phyloP scores from a whole-genome alignment of 306 rosid genomes.

The Vachellia pachyceras region DNA sequence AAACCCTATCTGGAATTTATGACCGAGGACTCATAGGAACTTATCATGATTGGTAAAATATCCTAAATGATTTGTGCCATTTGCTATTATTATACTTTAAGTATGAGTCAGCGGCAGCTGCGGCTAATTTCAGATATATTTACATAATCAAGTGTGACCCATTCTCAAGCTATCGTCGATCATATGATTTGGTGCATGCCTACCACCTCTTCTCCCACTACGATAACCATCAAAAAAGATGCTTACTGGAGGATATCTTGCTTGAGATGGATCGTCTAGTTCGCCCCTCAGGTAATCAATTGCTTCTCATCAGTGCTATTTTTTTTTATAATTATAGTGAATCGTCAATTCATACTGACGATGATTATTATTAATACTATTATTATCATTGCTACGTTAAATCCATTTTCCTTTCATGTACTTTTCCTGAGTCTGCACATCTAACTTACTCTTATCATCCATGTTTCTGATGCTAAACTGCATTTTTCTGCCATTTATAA shows the following conservation, averaged over 20 bases:
- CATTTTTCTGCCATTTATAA: background rate
- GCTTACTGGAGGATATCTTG: slow-evolving; percentile 83
- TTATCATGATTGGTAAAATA: slow-evolving; percentile 67
- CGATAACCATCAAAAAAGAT: slow-evolving; percentile 57
- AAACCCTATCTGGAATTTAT: slow-evolving; percentile 62
- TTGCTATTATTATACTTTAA: background rate
- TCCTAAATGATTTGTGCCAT: background rate
- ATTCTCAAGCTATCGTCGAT: slow-evolving; percentile 73
- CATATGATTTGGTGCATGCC: slow-evolving; percentile 67
- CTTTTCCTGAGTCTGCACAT: background rate
- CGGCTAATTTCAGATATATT: slow-evolving; percentile 28
- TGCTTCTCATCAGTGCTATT: background rate
- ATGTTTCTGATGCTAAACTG: background rate
- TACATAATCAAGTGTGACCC: slow-evolving; percentile 63
- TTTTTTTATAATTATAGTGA: background rate
- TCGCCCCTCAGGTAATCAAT: slow-evolving; percentile 82
- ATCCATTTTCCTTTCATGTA: background rate
- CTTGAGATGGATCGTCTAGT: slow-evolving; percentile 91
- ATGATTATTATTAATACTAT: background rate
- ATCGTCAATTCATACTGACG: background rate
- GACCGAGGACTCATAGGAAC: slow-evolving; percentile 63
- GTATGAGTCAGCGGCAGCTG: background rate
- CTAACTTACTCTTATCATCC: background rate
- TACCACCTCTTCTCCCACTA: slow-evolving; percentile 76
- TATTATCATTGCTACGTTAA: background rate